Evolutionary conservation across 192 early-diverging fungal genomes (phyloP), one percentile per base, ranked within the genome.

Genomic region (Coemansia sp.): DNA sequence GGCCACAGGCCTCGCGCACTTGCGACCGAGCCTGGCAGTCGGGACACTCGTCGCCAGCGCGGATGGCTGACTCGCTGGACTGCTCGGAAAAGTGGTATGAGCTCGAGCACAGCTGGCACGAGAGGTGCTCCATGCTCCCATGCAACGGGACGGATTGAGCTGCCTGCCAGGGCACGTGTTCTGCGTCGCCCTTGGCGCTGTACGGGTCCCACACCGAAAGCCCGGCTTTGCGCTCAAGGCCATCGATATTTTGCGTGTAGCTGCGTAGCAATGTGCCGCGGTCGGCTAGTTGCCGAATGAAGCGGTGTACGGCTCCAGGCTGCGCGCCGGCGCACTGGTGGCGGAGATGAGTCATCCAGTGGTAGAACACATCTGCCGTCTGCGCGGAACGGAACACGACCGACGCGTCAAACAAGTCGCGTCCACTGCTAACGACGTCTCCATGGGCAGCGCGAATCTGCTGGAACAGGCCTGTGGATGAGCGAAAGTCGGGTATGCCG

Each of bases 171-270:
- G 75, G 64, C 13, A 78, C 73, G 27, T 78, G 51, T 4, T 20
- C 48, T 29, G 53, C 27, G 12, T 62, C 46, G 24, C 22, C 60
- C 15, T 67, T 58, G 15, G 34, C 11, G 11, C 56, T 63, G 61
- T 76, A 68, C 8, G 74, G 82, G 62, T 78, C 74, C 71, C 74
- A 84, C n/a, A 87, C 85, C 2, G 78, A 68, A 62, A 94, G 78
- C 12, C 90, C 88, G 0, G 92, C 85, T 10, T 88, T 86, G 53
- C 86, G 84, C 75, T 99, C 96, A 7, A 99, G 85, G 53, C 93
- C 91, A 69, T 99, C 97, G 67, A 99, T 98, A 78, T 99, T 99
- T 82, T 96, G 97, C 24, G 97, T 98, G 72, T 99, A 99, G 80
- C 93, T 94, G 19, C 97, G 85, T 17, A 92, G 72, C 22, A 99